These are phyloP conservation scores for Pseudocercospora crystallina DNA, from an alignment of 2,329 filamentous ascomycete species.

Conservation along the genomic window DNA sequence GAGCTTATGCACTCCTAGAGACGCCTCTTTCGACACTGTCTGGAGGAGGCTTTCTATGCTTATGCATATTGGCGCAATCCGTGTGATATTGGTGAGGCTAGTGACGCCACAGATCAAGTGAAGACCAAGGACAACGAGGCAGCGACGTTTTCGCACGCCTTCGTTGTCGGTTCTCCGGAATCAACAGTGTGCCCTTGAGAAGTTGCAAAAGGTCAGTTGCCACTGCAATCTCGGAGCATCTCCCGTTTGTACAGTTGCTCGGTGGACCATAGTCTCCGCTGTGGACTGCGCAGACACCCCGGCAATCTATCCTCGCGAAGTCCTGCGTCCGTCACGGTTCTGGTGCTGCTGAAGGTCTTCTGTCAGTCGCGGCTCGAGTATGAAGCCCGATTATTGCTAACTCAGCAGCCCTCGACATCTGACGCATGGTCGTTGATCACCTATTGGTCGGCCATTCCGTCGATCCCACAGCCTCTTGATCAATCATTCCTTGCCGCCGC, in stretches of 20 bases:
- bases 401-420: neutral
- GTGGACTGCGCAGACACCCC: neutral
- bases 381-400: neutral
- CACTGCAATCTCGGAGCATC: conserved; percentile 13
- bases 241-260: conserved; percentile 1
- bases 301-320: no score
- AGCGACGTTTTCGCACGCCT: neutral
- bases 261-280: neutral
- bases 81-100: conserved; percentile 14
- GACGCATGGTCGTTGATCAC: conserved; percentile 4
- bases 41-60: conserved; percentile 7
- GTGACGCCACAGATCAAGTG: conserved; percentile 17
- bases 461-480: conserved; percentile 14
- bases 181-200: neutral
- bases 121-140: neutral
- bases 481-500: conserved; percentile 19
- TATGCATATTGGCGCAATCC: conserved; percentile 16
- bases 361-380: neutral
- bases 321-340: conserved; percentile 2
- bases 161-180: neutral
- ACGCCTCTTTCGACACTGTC: conserved; percentile 14
- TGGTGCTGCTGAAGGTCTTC: neutral
- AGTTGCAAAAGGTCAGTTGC: conserved; percentile 1
- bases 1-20: conserved; percentile 1
- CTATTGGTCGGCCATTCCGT: conserved; percentile 12